Conservation (phyloP, 2,329 filamentous ascomycete genomes). For the Ophiognomonia clavigignenti-juglandacearum region DNA sequence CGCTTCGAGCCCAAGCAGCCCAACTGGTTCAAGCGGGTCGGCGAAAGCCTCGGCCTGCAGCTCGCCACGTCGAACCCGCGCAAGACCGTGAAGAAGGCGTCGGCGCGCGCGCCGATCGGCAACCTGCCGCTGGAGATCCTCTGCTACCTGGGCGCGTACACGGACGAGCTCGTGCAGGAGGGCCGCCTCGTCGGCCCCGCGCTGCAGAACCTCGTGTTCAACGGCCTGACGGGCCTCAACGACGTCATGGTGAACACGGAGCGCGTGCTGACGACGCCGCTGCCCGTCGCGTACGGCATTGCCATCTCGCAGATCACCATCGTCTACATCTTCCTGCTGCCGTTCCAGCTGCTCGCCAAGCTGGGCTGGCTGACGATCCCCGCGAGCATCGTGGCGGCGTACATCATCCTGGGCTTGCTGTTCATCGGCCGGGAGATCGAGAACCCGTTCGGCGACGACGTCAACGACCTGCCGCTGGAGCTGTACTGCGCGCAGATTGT, state of each 20-base stretch:
- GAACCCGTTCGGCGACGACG: slow-evolving; percentile 3
- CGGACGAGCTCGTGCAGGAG: slow-evolving; percentile 55
- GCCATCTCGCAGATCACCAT: slow-evolving; percentile 83
- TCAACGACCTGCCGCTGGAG: background rate
- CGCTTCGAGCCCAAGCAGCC: too few relatives aligned
- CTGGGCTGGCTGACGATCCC: slow-evolving; percentile 75
- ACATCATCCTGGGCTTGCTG: slow-evolving; percentile 73
- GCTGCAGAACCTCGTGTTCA: too few relatives aligned
- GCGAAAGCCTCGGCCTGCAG: slow-evolving; percentile 70
- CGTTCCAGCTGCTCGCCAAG: slow-evolving; percentile 67
- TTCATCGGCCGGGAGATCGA: slow-evolving; percentile 8
- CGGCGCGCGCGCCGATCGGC: slow-evolving; percentile 58
- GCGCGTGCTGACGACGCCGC: slow-evolving; percentile 74
- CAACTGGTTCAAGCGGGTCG: slow-evolving; percentile 25
- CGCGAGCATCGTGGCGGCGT: slow-evolving; percentile 65
- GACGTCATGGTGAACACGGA: slow-evolving; percentile 70
- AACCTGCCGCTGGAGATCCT: slow-evolving; percentile 82
- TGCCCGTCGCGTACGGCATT: slow-evolving; percentile 79
- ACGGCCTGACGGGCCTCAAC: slow-evolving; percentile 45
- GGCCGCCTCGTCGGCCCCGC: slow-evolving; percentile 48
- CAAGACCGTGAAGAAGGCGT: slow-evolving; percentile 69
- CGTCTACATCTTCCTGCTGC: slow-evolving; percentile 75
- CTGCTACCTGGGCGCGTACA: slow-evolving; percentile 62
- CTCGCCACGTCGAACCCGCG: slow-evolving; percentile 76
- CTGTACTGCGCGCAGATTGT: background rate